A percentile compares a stretch with the other conserved stretches of the same genome.
Evolutionary conservation across 148 eudicot genomes (phyloP).

Genomic region (Cornus suecica): DNA sequence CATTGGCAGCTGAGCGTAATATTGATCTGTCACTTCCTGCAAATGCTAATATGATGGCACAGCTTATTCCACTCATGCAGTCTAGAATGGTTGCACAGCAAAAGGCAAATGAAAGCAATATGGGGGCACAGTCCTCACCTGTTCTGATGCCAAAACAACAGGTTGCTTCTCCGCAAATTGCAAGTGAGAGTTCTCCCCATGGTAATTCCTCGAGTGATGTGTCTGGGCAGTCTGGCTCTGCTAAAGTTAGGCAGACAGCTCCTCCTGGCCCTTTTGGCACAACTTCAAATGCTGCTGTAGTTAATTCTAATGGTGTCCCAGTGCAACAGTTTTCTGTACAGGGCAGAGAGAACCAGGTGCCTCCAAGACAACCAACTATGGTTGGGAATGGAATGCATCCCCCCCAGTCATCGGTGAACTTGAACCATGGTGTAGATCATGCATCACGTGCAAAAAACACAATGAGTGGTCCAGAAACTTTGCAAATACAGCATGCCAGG

Average conservation of each 20-base stretch:
- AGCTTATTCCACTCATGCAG: conserved; percentile 80
- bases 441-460: conserved; percentile 41
- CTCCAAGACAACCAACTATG: conserved; percentile 48
- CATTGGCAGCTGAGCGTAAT: conserved; percentile 79
- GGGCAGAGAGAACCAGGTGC: conserved; percentile 54
- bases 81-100: conserved; percentile 75
- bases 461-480: conserved; percentile 44
- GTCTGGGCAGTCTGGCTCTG: conserved; percentile 66
- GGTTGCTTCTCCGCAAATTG: conserved; percentile 59
- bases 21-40: conserved; percentile 82
- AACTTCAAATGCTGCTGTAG: conserved; percentile 33
- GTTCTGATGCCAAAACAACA: conserved; percentile 60
- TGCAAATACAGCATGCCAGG: conserved; percentile 59
- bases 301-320: conserved; percentile 30
- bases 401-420: conserved; percentile 51
- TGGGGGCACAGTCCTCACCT: conserved; percentile 45
- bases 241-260: conserved; percentile 57
- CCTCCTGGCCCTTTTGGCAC: conserved; percentile 47
- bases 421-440: conserved; percentile 72
- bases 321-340: conserved; percentile 51
- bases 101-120: conserved; percentile 62
- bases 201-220: conserved; percentile 77
- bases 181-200: conserved; percentile 73
- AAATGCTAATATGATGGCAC: conserved; percentile 79
- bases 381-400: conserved; percentile 65